Evolutionary conservation across 2,329 filamentous ascomycete genomes (phyloP).

Genomic region (Penicillium sumatraense): DNA sequence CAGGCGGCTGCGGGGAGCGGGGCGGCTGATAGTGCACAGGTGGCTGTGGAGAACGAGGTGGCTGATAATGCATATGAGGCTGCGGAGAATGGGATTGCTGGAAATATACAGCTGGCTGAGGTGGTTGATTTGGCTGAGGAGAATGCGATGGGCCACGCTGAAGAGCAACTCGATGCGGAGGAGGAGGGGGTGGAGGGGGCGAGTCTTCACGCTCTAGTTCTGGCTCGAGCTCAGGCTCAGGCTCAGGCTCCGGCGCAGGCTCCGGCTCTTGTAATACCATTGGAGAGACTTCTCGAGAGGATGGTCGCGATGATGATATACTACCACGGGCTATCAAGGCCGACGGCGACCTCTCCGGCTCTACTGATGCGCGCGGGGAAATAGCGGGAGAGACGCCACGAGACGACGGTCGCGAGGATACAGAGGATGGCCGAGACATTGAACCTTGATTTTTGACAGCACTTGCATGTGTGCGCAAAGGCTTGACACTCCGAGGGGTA

Average conservation of each 20-base stretch:
- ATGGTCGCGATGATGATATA: constrained; percentile 29
- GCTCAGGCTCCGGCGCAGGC: no score
- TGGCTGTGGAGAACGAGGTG: constrained; percentile 11
- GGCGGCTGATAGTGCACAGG: constrained; percentile 17
- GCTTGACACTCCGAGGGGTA: constrained; percentile 35
- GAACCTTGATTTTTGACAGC: constrained; percentile 44
- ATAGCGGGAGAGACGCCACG: constrained; percentile 29
- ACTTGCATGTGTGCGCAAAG: constrained; percentile 43
- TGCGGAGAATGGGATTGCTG: constrained; percentile 6
- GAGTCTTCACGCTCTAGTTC: constrained; percentile 66
- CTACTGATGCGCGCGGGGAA: constrained; percentile 31
- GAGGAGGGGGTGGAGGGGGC: constrained; percentile 81
- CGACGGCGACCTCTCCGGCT: constrained; percentile 25
- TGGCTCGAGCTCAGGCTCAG: constrained; percentile 36
- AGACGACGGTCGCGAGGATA: constrained; percentile 34
- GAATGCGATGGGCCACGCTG: constrained; percentile 38
- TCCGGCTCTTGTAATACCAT: constrained; percentile 1
- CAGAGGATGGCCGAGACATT: constrained; percentile 38
- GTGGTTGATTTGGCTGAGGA: constrained; percentile 15
- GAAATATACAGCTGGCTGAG: constrained; percentile 17
- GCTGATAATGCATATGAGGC: constrained; percentile 18
- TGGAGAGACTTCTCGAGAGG: constrained; percentile 31
- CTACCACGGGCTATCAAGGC: constrained; percentile 20
- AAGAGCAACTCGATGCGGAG: constrained; percentile 70
- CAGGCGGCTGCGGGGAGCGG: constrained; percentile 11